Conservation (phyloP, 1,284 basidiomycete species). For the Neotropicomus parvogracilis region DNA sequence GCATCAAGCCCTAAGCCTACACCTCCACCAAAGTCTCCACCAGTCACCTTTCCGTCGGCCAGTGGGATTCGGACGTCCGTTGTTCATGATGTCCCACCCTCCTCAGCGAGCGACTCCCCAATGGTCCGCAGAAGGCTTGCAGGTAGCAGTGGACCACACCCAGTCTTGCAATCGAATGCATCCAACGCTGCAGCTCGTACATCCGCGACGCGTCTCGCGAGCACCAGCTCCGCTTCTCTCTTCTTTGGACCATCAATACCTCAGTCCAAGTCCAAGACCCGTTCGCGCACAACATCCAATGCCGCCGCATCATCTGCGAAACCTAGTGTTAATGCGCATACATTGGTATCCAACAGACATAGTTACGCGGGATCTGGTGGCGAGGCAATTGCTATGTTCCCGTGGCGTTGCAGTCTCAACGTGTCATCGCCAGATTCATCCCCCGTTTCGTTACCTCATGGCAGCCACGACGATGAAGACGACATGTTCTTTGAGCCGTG, state of each 20-base stretch:
- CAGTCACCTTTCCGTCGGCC: conserved; percentile 35
- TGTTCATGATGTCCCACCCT: conserved; percentile 22
- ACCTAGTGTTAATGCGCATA: conserved; percentile 21
- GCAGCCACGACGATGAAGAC: conserved; percentile 43
- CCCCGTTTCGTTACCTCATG: conserved; percentile 33
- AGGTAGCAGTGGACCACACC: conserved; percentile 30
- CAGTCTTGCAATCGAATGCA: conserved; percentile 14
- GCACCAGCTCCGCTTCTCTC: conserved; percentile 57
- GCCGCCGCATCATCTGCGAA: conserved; percentile 4
- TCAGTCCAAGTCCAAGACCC: conserved; percentile 22
- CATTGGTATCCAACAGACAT: conserved; percentile 47
- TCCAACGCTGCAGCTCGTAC: conserved; percentile 29
- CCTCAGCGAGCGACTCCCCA: conserved; percentile 43
- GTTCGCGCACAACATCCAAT: conserved; percentile 26
- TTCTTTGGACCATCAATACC: conserved; percentile 71
- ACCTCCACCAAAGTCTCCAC: conserved; percentile 16
- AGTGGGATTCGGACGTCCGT: conserved; percentile 23
- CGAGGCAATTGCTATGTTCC: conserved; percentile 28
- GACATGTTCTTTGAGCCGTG: conserved; percentile 55
- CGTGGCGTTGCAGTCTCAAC: conserved; percentile 44
- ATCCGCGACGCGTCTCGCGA: conserved; percentile 37
- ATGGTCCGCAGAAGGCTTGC: conserved; percentile 44
- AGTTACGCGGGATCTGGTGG: conserved; percentile 48
- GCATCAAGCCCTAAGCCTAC: conserved; percentile 17
- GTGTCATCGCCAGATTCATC: conserved; percentile 50